These are phyloP conservation scores for Chionographis japonica DNA, from an alignment of 106 monocot genomes.

Conservation along the genomic window DNA sequence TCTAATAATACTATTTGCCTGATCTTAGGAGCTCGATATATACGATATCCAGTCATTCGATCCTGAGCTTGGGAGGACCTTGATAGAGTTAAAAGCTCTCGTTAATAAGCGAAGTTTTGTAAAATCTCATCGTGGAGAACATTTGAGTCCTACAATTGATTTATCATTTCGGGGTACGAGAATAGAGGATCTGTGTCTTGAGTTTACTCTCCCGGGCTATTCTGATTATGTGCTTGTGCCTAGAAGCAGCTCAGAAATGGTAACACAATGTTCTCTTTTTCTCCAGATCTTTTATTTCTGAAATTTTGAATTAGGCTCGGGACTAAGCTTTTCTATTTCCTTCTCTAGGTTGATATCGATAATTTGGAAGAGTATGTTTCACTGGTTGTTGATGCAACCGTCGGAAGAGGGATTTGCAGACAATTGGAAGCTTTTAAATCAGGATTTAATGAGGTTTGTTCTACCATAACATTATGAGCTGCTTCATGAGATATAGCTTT, in stretches of 20 bases:
- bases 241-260: slow-evolving; percentile 33
- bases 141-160: slow-evolving; percentile 15
- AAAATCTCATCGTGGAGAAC: slow-evolving; percentile 22
- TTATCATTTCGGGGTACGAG: slow-evolving; percentile 39
- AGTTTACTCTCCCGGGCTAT: slow-evolving; percentile 87
- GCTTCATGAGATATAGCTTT: too few species aligned
- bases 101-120: slow-evolving; percentile 40
- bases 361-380: slow-evolving; percentile 70
- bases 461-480: not conserved
- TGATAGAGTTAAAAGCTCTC: slow-evolving; percentile 75
- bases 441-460: slow-evolving; percentile 78
- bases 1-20: not conserved
- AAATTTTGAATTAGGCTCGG: not conserved
- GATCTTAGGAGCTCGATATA: slow-evolving; percentile 60
- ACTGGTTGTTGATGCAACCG: slow-evolving; percentile 69
- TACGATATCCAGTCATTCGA: slow-evolving; percentile 84
- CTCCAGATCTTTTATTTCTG: not conserved
- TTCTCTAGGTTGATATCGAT: slow-evolving; percentile 45
- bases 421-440: slow-evolving; percentile 81
- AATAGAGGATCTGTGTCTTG: slow-evolving; percentile 77
- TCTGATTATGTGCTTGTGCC: slow-evolving; percentile 46
- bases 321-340: not conserved
- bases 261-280: slow-evolving; percentile 12
- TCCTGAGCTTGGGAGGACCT: slow-evolving; percentile 63
- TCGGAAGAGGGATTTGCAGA: slow-evolving; percentile 52